Evolutionary conservation across 129 eudicot genomes (phyloP).

Genomic region (Helichrysum umbraculigerum): DNA sequence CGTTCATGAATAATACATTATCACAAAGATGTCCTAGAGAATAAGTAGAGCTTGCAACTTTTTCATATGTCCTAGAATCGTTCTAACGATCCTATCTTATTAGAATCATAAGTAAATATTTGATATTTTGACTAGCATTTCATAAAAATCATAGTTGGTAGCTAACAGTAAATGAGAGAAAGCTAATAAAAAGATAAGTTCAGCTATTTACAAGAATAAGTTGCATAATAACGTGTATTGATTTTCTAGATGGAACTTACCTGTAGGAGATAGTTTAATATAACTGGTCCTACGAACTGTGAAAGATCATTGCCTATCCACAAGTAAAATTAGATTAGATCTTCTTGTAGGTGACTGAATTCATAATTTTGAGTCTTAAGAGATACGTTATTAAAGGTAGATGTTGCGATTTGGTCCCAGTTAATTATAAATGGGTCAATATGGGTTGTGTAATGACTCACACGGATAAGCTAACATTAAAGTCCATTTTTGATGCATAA

Average conservation of each 20-base stretch:
- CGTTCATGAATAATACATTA: background rate
- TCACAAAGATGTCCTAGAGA: background rate
- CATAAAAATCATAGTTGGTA: conserved; percentile 2
- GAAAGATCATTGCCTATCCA: conserved; percentile 88
- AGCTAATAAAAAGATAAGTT: background rate
- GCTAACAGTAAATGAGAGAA: background rate
- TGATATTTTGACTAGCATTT: background rate
- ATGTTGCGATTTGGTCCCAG: background rate
- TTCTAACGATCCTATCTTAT: background rate
- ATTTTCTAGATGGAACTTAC: conserved; percentile 35
- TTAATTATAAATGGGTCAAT: background rate
- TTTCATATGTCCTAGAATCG: too few relatives aligned
- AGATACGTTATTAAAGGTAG: conserved; percentile 2
- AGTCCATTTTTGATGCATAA: conserved; percentile 7
- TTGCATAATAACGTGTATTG: background rate
- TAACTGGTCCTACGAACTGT: conserved; percentile 88
- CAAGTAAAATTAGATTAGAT: conserved; percentile 36
- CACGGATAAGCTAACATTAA: conserved; percentile 1
- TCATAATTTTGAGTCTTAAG: background rate
- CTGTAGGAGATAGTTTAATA: conserved; percentile 72
- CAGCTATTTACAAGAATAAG: conserved; percentile 14
- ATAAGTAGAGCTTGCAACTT: background rate
- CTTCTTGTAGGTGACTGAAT: conserved; percentile 17
- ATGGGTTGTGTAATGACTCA: background rate
- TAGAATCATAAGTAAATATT: too few relatives aligned